phyloP scores from a whole-genome alignment of 2,329 filamentous ascomycete genomes.

The Aspergillus sp. region DNA sequence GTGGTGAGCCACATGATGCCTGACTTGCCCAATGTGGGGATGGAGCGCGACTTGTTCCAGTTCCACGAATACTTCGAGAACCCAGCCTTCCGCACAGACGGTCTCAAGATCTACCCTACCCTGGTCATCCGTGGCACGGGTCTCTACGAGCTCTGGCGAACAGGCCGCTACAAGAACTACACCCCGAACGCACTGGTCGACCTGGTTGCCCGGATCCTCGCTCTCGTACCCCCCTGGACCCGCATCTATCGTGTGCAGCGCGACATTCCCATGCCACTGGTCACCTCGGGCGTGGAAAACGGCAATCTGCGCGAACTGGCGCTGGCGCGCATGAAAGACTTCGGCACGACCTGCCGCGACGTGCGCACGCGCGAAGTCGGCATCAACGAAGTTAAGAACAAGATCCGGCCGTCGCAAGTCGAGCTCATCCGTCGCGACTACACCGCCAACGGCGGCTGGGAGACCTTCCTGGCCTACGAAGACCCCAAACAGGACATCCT shows the following conservation, averaged over 20 bases:
- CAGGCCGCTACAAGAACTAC: conserved; percentile 95
- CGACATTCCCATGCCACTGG: conserved; percentile 98
- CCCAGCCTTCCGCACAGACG: conserved; percentile 90
- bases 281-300: conserved; percentile 97
- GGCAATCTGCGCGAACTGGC: conserved; percentile 91
- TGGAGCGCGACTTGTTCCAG: conserved; percentile 94
- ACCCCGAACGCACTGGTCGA: conserved; percentile 95
- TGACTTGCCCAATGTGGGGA: conserved; percentile 92
- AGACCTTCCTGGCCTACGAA: conserved; percentile 96
- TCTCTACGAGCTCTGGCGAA: conserved; percentile 94
- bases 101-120: conserved; percentile 95
- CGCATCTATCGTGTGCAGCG: conserved; percentile 96
- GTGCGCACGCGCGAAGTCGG: conserved; percentile 94
- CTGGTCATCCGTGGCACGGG: conserved; percentile 94
- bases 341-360: conserved; percentile 92
- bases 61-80: conserved; percentile 98
- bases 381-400: conserved; percentile 98
- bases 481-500: conserved; percentile 98
- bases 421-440: conserved; percentile 94
- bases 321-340: conserved; percentile 96
- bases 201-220: conserved; percentile 89
- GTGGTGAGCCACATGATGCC: conserved; percentile 99
- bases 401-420: conserved; percentile 91
- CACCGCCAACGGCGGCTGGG: conserved; percentile 91
- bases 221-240: conserved; percentile 92